These are phyloP conservation scores for Vigna unguiculata DNA, from an alignment of 306 rosid genomes.

Conservation along the genomic window DNA sequence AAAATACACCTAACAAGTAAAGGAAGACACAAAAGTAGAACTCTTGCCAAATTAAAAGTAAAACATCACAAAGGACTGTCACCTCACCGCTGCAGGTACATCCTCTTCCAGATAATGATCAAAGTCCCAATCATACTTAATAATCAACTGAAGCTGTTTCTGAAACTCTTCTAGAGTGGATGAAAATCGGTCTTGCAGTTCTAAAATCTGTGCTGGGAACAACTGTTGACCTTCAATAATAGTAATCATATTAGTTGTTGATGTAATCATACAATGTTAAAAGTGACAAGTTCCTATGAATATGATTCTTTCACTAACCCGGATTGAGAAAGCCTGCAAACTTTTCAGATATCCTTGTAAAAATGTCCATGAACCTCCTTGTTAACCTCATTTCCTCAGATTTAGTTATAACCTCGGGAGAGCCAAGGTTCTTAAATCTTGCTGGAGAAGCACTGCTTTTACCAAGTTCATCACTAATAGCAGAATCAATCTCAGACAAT, in stretches of 20 bases:
- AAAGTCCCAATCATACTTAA: conserved; percentile 82
- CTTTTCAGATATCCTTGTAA: conserved; percentile 48
- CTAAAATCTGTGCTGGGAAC: conserved; percentile 53
- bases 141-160: conserved; percentile 58
- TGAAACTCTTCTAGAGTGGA: conserved; percentile 61
- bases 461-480: conserved; percentile 27
- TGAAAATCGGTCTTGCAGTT: conserved; percentile 58
- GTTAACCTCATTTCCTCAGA: conserved; percentile 38
- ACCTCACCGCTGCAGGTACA: conserved; percentile 88
- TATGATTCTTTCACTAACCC: conserved; percentile 49
- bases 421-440: conserved; percentile 32
- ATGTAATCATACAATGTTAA: conserved; percentile 31
- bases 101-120: conserved; percentile 90
- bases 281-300: conserved; percentile 20
- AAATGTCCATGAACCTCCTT: conserved; percentile 40
- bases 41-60: conserved; percentile 1
- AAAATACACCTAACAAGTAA: conserved; percentile 20
- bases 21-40: neutral
- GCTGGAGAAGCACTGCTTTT: conserved; percentile 34
- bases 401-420: conserved; percentile 29
- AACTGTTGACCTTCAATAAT: conserved; percentile 53
- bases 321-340: conserved; percentile 45
- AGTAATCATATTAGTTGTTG: conserved; percentile 25
- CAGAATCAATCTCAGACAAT: conserved; percentile 39
- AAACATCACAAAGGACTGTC: conserved; percentile 52